Evolutionary conservation across 2,329 filamentous ascomycete genomes (phyloP), one percentile per base, ranked within the genome.

Genomic region (Cytospora piceicola): DNA sequence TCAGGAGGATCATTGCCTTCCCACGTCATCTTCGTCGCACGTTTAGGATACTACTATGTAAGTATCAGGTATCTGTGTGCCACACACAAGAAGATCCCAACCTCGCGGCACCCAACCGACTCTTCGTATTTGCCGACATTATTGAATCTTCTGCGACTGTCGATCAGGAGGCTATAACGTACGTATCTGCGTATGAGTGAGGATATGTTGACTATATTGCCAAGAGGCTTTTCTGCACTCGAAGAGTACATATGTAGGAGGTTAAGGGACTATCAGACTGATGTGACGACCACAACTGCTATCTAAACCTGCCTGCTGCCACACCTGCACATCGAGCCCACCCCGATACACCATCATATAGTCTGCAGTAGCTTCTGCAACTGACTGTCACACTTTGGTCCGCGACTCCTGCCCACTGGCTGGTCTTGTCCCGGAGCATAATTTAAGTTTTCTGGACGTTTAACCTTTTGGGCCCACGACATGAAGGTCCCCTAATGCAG

Each of bases 1-100:
- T 46, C 20, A 9, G 8, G 42, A 32, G 9, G 11, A n/a, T 42
- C 42, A n/a, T 46, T 46, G 42, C 12, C n/a, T 27, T 7, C 32
- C 29, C 29, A 60, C 58, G 58, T 60, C 46, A 60, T 52, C 8
- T 49, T 29, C 5, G 57, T 49, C 22, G 27, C 30, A 49, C 57
- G 29, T 15, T 6, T n/a, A 22, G 57, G 27, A 17, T 29, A 29
- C 27, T 29, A 29, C 27, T 29, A n/a, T n/a, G 27, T 29, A 32
- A 5, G 30, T 34, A 32, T 11, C 42, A 14, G 17, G 29, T 4
- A 15, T 29, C n/a, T 6, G n/a, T 27, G 58, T 51, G 22, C 3
- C 49, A 34, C 39, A 24, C n/a, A n/a, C n/a, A 22, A 46, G 20
- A 53, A 29, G 57, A 51, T 36, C 39, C 17, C 42, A 17, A 34